Evolutionary conservation across 345 rosid species (phyloP).

Genomic region (Bruguiera gymnorhiza): DNA sequence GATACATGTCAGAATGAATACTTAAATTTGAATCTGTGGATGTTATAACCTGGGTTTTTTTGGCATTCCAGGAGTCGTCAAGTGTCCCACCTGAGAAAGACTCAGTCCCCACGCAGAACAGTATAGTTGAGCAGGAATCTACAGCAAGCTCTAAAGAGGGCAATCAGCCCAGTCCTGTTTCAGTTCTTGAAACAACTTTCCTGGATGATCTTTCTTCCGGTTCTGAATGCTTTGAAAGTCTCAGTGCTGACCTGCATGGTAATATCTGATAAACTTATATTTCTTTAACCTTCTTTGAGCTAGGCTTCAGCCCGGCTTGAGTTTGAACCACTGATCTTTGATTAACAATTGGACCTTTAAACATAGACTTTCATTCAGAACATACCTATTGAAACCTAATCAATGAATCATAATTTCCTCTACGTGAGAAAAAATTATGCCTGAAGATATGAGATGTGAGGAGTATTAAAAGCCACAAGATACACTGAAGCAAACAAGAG

Average conservation of each 20-base stretch:
- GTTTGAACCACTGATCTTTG: not conserved
- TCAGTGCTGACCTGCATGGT: slow-evolving; percentile 94
- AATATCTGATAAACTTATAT: slow-evolving; percentile 16
- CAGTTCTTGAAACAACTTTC: slow-evolving; percentile 84
- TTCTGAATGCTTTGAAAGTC: slow-evolving; percentile 92
- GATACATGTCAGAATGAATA: not conserved
- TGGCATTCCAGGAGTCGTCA: slow-evolving; percentile 50
- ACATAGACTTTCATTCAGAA: not conserved
- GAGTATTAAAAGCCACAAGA: too few relatives aligned
- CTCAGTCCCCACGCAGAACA: slow-evolving; percentile 28
- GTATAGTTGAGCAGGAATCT: slow-evolving; percentile 48
- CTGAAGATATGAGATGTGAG: too few relatives aligned
- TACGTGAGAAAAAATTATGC: not conserved
- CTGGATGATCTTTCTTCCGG: slow-evolving; percentile 65
- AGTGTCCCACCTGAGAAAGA: slow-evolving; percentile 34
- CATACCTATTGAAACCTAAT: not conserved
- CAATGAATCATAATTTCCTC: not conserved
- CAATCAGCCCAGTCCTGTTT: slow-evolving; percentile 95
- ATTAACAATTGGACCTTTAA: not conserved
- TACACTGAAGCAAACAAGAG: too few relatives aligned
- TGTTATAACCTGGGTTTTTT: slow-evolving; percentile 1
- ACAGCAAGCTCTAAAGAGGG: slow-evolving; percentile 62
- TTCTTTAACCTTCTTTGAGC: not conserved
- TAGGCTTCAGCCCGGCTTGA: not conserved
- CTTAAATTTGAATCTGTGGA: not conserved